Conservation (phyloP, 495 filamentous ascomycete species). For the Xylaria palmicola region DNA sequence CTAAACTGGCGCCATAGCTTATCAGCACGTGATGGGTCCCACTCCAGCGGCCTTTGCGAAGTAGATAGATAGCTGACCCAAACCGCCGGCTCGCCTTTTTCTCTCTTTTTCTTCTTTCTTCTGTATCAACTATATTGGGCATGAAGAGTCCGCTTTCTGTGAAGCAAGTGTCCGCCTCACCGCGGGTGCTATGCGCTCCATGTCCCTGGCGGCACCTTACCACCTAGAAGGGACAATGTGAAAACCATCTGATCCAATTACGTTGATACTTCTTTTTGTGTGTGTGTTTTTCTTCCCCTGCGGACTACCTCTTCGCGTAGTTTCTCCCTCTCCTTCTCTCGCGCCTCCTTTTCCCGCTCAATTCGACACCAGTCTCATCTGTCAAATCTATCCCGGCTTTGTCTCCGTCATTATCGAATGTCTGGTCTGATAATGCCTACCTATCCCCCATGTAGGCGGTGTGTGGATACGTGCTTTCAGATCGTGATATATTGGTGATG, state of each 20-base stretch:
- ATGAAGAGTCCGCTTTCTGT: slow-evolving; percentile 53
- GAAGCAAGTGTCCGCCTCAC: slow-evolving; percentile 37
- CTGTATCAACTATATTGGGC: slow-evolving; percentile 58
- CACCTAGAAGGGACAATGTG: slow-evolving; percentile 57
- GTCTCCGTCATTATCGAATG: too few relatives aligned
- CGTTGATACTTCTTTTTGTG: slow-evolving; percentile 37
- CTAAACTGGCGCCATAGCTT: neutral
- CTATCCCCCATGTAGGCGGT: too few relatives aligned
- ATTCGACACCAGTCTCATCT: too few relatives aligned
- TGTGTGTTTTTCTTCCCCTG: slow-evolving; percentile 11
- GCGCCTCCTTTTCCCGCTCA: too few relatives aligned
- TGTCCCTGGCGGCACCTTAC: slow-evolving; percentile 56
- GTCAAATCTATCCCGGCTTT: too few relatives aligned
- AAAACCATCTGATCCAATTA: slow-evolving; percentile 56
- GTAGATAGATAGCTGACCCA: too few relatives aligned
- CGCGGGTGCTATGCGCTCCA: slow-evolving; percentile 51
- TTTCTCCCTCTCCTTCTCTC: slow-evolving; percentile 10
- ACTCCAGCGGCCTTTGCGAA: too few relatives aligned
- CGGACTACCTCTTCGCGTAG: slow-evolving; percentile 8
- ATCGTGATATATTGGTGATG: too few relatives aligned
- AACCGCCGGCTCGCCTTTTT: neutral
- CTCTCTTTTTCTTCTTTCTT: slow-evolving; percentile 33
- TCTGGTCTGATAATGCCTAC: too few relatives aligned
- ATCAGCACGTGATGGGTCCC: neutral
- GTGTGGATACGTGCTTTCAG: too few relatives aligned